Base-by-base conservation (phyloP, 2,329 filamentous ascomycete species). In the Xylariomycetidae sp. region DNA sequence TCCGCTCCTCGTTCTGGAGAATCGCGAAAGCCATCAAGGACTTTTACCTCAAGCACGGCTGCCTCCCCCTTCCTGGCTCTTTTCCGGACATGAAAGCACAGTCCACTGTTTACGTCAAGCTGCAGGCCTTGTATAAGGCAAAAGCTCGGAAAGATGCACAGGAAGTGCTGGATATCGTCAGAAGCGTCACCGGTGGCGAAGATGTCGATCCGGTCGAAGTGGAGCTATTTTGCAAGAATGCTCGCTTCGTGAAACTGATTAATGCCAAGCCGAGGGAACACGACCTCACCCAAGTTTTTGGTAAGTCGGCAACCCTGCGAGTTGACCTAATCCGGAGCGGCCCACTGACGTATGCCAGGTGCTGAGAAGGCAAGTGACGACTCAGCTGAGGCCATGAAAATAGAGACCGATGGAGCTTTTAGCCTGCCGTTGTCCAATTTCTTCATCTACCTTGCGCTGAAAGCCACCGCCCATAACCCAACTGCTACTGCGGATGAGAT, bases 21-120 rank as follows among this genome's bases (percentile, higher is more conserved):
- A 90, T 95, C 46, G 84, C 85, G 7, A 72, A 79, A 35, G 89
- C 90, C 0, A 70, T 96, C 35, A 79, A 79, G 39, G 54, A 72
- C 14, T 98, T 98, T 58, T 81, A 90, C 57, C 59, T 73, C 8
- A 76, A 76, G 34, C 78, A 95, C 54, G 64, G 71, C 6, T 72
- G 81, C 18, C 70, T 98, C 5, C 92, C 92, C 12, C 68, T 98
- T 0, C 82, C 89, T 1, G 93, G 92, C 10, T 79, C 82, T 3
- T 68, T 98, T 2, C 92, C 93, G 2, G 92, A 98, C 58, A 98
- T 98, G 92, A 98, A 98, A 65, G 88, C 92, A 3, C 77, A 90
- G 54, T 95, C 89, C 4, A 77, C 72, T 35, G 83, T 93, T 42
- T 98, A 98, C 63, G 82, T 98, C 46, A 72, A 80, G 49, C 72